phyloP scores from a whole-genome alignment of 371 early-diverging fungal species.

The Mucor plumbeus region DNA sequence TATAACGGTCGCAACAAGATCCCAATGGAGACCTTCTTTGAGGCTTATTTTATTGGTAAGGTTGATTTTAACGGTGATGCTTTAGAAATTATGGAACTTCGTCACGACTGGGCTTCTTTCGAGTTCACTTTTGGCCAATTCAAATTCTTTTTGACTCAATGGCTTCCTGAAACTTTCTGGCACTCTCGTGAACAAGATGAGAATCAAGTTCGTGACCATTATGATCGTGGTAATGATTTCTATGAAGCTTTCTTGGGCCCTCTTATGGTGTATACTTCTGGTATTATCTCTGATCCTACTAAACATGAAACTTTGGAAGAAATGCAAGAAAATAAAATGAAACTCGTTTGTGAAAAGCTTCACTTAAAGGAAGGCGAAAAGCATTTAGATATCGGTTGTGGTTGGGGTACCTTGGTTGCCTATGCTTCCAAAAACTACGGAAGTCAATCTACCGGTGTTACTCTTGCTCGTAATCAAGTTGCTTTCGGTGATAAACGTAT shows the following conservation, averaged over 20 bases:
- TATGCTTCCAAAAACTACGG: conserved; percentile 90
- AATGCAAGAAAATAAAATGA: conserved; percentile 94
- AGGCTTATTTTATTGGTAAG: conserved; percentile 94
- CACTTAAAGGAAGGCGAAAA: conserved; percentile 88
- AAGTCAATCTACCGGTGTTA: conserved; percentile 91
- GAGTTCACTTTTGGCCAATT: conserved; percentile 82
- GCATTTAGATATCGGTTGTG: conserved; percentile 97
- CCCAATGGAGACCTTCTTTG: conserved; percentile 96
- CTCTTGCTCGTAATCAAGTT: conserved; percentile 90
- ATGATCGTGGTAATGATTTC: conserved; percentile 97
- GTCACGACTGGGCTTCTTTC: conserved; percentile 95
- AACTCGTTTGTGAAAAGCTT: conserved; percentile 86
- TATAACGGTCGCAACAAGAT: conserved; percentile 87
- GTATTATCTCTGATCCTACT: conserved; percentile 79
- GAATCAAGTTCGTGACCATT: conserved; percentile 96
- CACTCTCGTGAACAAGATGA: conserved; percentile 96
- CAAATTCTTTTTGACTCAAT: conserved; percentile 92
- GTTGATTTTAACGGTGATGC: conserved; percentile 91
- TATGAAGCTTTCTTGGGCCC: conserved; percentile 94
- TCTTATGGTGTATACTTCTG: conserved; percentile 95
- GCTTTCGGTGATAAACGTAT: conserved; percentile 87
- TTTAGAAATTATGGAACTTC: conserved; percentile 86
- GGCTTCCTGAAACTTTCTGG: conserved; percentile 95
- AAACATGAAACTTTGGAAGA: conserved; percentile 89
- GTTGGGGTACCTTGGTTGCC: conserved; percentile 95